These are phyloP conservation scores for Mortierella sp. DNA, from an alignment of 371 early-diverging fungal species.

Conservation along the genomic window DNA sequence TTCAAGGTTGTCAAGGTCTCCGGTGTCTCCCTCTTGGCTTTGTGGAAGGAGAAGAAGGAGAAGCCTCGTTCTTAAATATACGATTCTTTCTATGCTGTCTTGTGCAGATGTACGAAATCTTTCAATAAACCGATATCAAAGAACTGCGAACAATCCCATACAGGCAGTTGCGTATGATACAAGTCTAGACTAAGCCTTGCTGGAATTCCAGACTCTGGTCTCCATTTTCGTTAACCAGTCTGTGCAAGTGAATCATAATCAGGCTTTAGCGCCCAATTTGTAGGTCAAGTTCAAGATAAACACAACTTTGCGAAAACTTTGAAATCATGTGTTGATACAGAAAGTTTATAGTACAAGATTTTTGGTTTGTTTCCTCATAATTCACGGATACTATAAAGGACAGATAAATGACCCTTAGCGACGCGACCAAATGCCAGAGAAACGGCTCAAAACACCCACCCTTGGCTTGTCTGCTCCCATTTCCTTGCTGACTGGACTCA, in stretches of 20 bases:
- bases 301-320: no score
- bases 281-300: no score
- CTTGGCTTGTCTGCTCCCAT: slow-evolving; percentile 14
- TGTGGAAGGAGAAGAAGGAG: slow-evolving; percentile 99
- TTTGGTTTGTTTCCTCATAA: no score
- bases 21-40: slow-evolving; percentile 98
- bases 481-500: slow-evolving; percentile 4
- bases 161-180: no score
- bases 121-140: slow-evolving; percentile 50
- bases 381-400: not conserved
- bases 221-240: no score
- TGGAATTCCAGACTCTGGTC: no score
- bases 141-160: slow-evolving; percentile 18
- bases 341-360: not conserved
- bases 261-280: no score
- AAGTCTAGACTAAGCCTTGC: no score
- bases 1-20: slow-evolving; percentile 99
- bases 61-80: slow-evolving; percentile 95
- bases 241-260: no score
- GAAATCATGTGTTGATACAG: not conserved
- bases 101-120: slow-evolving; percentile 7
- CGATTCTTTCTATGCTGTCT: slow-evolving; percentile 10
- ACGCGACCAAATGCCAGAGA: slow-evolving; percentile 47
- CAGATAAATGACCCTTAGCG: slow-evolving; percentile 11
- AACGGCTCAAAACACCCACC: slow-evolving; percentile 36